Base-by-base conservation (phyloP, 495 filamentous ascomycete species). In the Staphylotrichum longicolle region DNA sequence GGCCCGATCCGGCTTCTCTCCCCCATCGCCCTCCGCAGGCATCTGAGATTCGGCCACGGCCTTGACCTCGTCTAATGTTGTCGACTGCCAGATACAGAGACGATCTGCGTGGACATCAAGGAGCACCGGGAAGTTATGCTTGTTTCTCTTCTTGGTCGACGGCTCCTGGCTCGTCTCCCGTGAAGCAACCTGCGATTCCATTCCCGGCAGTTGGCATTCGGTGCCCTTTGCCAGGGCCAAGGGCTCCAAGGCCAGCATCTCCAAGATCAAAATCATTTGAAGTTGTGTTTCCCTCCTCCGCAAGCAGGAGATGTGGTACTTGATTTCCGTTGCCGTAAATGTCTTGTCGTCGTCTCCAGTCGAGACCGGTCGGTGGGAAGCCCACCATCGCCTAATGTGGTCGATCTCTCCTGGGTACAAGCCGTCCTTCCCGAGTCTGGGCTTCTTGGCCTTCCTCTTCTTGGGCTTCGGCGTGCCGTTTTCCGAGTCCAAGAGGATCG, bases 31-130 rank as follows among this genome's bases (percentile, higher is more conserved):
- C 30, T 68, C 61, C 5, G 63, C 60, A 3, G 60, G 49, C 8
- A 60, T 39, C 51, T 79, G 73, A 10, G 79, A 73, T 63, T 86
- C 83, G 42, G 83, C 80, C 39, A 80, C 70, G 33, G 78, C 77
- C 49, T 82, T 84, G 46, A 75, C 65, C 45, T 79, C 78, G 33
- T 85, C 85, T 6, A 80, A 71, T 10, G 83, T 81, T 54, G 89
- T 84, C n/a, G 91, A 91, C 68, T 96, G 92, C 95, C 95, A 98
- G 44, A 98, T 98, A 70, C 91, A 95, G 30, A 98, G 79, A 40
- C 91, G 85, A 70, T 98, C 95, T 10, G 96, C 83, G 53, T 96
- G 86, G 4, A 96, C 75, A 66, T 98, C 93, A 7, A 98, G 79
- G 27, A 92, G 80, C 1, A 86, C 58, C 1, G 77, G 73, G 2